phyloP scores from a whole-genome alignment of 2,329 filamentous ascomycete genomes.

The Fusarium sp. region DNA sequence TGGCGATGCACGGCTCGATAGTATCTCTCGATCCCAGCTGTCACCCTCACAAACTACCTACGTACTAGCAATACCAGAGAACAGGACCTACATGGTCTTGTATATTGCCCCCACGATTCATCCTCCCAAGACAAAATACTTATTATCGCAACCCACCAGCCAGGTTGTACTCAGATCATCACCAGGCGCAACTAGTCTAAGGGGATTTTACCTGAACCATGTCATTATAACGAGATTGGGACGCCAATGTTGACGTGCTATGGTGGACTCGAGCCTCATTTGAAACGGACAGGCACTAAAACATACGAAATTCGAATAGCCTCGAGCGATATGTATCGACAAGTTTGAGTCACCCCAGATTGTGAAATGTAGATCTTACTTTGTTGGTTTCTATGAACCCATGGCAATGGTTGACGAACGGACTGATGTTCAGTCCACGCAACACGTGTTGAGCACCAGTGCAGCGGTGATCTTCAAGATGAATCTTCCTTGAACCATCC shows the following conservation, averaged over 20 bases:
- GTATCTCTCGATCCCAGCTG: background rate
- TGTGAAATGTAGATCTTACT: constrained; percentile 34
- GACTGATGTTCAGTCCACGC: constrained; percentile 32
- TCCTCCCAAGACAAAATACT: background rate
- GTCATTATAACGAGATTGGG: constrained; percentile 15
- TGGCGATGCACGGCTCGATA: background rate
- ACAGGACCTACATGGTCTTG: background rate
- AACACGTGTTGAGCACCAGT: constrained; percentile 31
- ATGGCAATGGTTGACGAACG: constrained; percentile 23
- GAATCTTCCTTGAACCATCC: constrained; percentile 34
- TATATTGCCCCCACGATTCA: constrained; percentile 3
- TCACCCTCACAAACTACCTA: background rate
- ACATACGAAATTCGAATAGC: constrained; percentile 17
- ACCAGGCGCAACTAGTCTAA: background rate
- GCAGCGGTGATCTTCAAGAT: constrained; percentile 34
- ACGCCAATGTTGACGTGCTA: constrained; percentile 14
- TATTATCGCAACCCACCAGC: constrained; percentile 10
- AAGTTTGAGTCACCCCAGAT: constrained; percentile 18
- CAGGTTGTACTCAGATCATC: constrained; percentile 14
- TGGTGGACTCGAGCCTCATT: constrained; percentile 20
- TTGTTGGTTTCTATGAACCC: constrained; percentile 33
- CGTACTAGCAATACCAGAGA: background rate
- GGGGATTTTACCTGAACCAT: constrained; percentile 11
- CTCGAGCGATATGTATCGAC: constrained; percentile 6
- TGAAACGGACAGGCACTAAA: constrained; percentile 30